Conservation (phyloP, 2,329 filamentous ascomycete genomes). For the Trichophyton verrucosum region DNA sequence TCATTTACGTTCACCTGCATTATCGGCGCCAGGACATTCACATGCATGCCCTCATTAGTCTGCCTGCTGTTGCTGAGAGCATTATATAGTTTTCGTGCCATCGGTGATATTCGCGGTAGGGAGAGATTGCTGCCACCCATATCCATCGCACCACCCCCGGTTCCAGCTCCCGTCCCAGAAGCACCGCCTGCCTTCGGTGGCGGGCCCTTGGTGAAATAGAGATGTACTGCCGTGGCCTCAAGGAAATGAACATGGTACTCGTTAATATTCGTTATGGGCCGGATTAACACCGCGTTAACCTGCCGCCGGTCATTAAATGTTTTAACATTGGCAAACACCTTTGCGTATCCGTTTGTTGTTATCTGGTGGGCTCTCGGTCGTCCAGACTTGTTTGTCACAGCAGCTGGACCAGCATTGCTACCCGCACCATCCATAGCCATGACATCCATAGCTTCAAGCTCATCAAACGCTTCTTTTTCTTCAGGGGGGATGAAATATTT, state of each 20-base stretch:
- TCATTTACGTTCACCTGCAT: slow-evolving; percentile 56
- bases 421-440: slow-evolving; percentile 19
- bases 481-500: slow-evolving; percentile 39
- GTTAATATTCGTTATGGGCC: slow-evolving; percentile 71
- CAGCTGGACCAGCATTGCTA: slow-evolving; percentile 21
- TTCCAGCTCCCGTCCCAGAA: slow-evolving; percentile 32
- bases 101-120: slow-evolving; percentile 39
- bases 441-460: slow-evolving; percentile 38
- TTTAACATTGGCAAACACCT: slow-evolving; percentile 75
- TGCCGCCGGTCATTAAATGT: slow-evolving; percentile 72
- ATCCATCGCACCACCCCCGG: slow-evolving; percentile 22
- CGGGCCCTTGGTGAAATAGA: slow-evolving; percentile 65
- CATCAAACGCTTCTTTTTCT: slow-evolving; percentile 36
- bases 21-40: slow-evolving; percentile 59
- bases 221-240: slow-evolving; percentile 77
- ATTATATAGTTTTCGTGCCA: slow-evolving; percentile 59
- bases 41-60: slow-evolving; percentile 70
- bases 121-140: slow-evolving; percentile 17
- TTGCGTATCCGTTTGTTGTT: slow-evolving; percentile 64
- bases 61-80: slow-evolving; percentile 55
- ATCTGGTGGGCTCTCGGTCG: slow-evolving; percentile 42
- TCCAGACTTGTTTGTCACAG: background rate
- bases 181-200: slow-evolving; percentile 32
- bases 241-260: slow-evolving; percentile 88
- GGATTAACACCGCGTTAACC: slow-evolving; percentile 67